Base-by-base conservation (phyloP, 768 basidiomycete species). In the Filobasidium floriforme region DNA sequence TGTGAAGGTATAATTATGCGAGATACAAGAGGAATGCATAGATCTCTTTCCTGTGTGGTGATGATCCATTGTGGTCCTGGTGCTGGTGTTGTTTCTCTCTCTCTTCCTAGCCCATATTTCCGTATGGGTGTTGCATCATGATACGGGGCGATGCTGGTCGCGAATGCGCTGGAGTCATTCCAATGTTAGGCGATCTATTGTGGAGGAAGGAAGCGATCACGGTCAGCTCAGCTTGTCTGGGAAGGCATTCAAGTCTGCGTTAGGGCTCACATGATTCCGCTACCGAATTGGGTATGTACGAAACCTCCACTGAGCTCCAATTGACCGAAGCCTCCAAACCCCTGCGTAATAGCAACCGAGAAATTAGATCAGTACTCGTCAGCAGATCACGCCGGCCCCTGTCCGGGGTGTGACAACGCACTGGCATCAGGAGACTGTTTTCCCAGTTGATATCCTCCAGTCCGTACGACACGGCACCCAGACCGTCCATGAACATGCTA, bases 401-500 rank as follows among this genome's bases (percentile, higher is more conserved):
- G 3, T 26, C 37, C 44, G 24, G 28, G 14, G 32, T 12, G 41
- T 7, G n/a, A 46, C 0, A 6, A 60, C 67, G 60, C 24, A 68
- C 67, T 12, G 67, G 67, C 51, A 68, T 54, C 32, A 68, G 52
- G 29, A 68, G 22, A 37, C 59, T 61, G 29, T 51, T 65, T n/a
- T 68, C 67, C 67, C 67, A 66, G n/a, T 66, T 44, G 37, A 61
- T 43, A 66, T 66, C 65, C 52, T 66, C 59, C 18, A 66, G 41
- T n/a, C 65, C 65, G 26, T 24, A 63, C 19, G 26, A 19, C 28
- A 29, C 11, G 11, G 40, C 28, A 18, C 41, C 41, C 40, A 37
- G 28, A 41, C 40, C 40, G 12, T 60, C 59, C 59, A 60, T 40
- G 51, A 62, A 59, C 52, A 55, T 66, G 26, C 52, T 49, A 40